These are phyloP conservation scores for Rhodotorula sp. DNA, from an alignment of 1,284 basidiomycete genomes.

Conservation along the genomic window DNA sequence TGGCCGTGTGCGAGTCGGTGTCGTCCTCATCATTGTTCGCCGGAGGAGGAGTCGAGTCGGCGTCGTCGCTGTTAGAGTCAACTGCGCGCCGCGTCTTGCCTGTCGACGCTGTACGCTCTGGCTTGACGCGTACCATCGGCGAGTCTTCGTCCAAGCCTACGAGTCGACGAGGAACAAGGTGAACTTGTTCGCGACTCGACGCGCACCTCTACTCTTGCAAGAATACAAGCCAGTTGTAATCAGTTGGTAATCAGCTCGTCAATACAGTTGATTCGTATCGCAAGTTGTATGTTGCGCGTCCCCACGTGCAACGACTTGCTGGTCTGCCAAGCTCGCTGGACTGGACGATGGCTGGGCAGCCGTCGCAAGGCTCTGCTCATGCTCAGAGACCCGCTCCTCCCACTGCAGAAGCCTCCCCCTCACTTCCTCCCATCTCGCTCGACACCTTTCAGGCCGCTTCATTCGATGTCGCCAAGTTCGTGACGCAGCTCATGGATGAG, in stretches of 20 bases:
- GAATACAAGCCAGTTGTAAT: no score
- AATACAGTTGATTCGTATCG: no score
- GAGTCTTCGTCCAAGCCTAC: not conserved
- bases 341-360: not conserved
- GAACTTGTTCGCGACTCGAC: not conserved
- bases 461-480: constrained; percentile 42
- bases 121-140: not conserved
- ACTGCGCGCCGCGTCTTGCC: not conserved
- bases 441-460: constrained; percentile 38
- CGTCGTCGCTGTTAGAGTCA: not conserved
- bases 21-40: not conserved
- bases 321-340: not conserved
- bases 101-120: not conserved
- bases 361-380: not conserved
- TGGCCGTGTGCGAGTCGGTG: not conserved
- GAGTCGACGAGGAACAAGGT: not conserved
- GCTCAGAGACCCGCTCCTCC: not conserved
- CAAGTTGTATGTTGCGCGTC: no score
- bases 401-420: not conserved
- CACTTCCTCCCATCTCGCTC: constrained; percentile 31
- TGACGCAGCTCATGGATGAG: constrained; percentile 39
- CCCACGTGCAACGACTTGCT: no score
- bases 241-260: no score
- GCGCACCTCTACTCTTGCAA: not conserved
- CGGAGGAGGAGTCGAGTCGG: not conserved